These are phyloP conservation scores for Chaetomium strumarium DNA, from an alignment of 2,329 filamentous ascomycete species.

Conservation along the genomic window DNA sequence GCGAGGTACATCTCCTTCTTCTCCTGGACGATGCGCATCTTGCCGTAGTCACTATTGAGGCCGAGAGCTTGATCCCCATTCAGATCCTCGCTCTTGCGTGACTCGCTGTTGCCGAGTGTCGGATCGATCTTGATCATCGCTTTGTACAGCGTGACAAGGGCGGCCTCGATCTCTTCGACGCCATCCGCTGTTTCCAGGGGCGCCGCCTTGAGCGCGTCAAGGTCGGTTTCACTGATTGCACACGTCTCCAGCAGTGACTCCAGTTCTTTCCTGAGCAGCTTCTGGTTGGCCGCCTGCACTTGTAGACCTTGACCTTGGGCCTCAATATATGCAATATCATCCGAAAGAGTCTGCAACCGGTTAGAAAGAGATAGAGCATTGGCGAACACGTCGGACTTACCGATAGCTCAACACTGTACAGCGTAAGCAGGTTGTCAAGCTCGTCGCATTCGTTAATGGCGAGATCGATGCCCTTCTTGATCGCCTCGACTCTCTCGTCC, in stretches of 20 bases:
- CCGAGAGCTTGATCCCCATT: slow-evolving; percentile 42
- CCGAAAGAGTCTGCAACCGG: slow-evolving; percentile 69
- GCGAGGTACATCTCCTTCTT: slow-evolving; percentile 85
- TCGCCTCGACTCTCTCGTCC: slow-evolving; percentile 80
- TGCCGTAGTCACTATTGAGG: slow-evolving; percentile 69
- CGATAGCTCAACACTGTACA: slow-evolving; percentile 91
- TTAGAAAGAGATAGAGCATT: slow-evolving; percentile 21
- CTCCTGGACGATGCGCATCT: slow-evolving; percentile 90
- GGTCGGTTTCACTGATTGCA: slow-evolving; percentile 71
- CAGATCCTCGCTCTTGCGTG: slow-evolving; percentile 43
- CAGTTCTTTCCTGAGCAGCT: slow-evolving; percentile 83
- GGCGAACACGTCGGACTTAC: slow-evolving; percentile 44
- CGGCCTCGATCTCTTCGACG: slow-evolving; percentile 69
- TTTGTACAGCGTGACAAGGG: slow-evolving; percentile 78
- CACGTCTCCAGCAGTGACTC: slow-evolving; percentile 86
- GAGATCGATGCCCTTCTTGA: slow-evolving; percentile 78
- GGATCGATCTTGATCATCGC: slow-evolving; percentile 94
- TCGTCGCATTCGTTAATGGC: slow-evolving; percentile 96
- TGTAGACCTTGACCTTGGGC: slow-evolving; percentile 95
- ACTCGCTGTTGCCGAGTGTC: slow-evolving; percentile 53
- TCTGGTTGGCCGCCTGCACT: slow-evolving; percentile 95
- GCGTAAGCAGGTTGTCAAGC: slow-evolving; percentile 83
- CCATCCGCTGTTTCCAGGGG: slow-evolving; percentile 66
- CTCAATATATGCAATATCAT: slow-evolving; percentile 96
- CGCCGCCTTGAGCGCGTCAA: slow-evolving; percentile 67